These are phyloP conservation scores for Biscogniauxia mediterranea DNA, from an alignment of 2,329 filamentous ascomycete genomes.

Conservation along the genomic window DNA sequence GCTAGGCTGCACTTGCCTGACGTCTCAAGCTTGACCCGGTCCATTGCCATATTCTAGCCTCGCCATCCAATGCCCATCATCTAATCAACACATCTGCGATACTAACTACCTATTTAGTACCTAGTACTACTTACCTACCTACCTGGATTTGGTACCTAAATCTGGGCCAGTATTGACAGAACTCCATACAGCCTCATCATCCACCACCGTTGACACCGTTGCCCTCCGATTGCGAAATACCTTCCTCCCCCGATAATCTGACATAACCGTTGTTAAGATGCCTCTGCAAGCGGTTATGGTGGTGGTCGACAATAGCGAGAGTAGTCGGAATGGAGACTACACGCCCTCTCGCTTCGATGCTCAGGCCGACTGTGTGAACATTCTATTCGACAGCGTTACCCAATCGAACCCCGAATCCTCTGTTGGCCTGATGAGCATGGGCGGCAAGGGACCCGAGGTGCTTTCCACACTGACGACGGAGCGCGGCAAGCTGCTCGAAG, in stretches of 20 bases:
- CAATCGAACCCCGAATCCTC: constrained; percentile 95
- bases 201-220: not conserved
- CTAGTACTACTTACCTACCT: not conserved
- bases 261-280: constrained; percentile 64
- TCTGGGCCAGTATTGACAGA: no score
- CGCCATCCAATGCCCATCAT: not conserved
- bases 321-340: constrained; percentile 91
- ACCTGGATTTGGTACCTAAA: constrained; percentile 10
- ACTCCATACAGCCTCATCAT: not conserved
- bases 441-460: constrained; percentile 93
- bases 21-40: constrained; percentile 19
- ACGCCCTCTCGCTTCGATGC: constrained; percentile 94
- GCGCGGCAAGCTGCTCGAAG: constrained; percentile 91
- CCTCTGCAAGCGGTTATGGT: constrained; percentile 99
- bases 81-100: constrained; percentile 2
- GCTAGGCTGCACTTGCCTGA: constrained; percentile 30
- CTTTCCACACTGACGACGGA: constrained; percentile 95
- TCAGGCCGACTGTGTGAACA: constrained; percentile 90
- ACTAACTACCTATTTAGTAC: constrained; percentile 2
- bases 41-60: constrained; percentile 15
- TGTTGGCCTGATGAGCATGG: constrained; percentile 98
- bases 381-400: constrained; percentile 94
- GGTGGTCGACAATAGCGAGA: constrained; percentile 98
- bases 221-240: not conserved
- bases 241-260: constrained; percentile 1